These are phyloP conservation scores for Nitzschia sp. DNA, from an alignment of 108 stramenopile genomes.

Conservation along the genomic window DNA sequence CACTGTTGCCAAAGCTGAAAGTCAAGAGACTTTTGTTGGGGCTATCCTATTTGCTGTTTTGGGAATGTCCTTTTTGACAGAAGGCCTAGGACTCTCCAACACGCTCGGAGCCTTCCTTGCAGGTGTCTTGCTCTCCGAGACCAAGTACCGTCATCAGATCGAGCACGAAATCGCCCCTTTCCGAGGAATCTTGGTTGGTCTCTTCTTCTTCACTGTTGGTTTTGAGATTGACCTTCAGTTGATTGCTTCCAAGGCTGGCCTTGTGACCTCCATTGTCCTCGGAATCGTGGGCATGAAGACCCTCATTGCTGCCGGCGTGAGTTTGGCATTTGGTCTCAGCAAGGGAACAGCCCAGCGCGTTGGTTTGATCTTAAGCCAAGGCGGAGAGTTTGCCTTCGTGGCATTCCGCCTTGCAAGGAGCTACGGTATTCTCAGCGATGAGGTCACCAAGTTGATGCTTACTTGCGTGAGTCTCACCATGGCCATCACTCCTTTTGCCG, in stretches of 20 bases:
- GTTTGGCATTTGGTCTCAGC: slow-evolving; percentile 62
- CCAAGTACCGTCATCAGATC: slow-evolving; percentile 78
- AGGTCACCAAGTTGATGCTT: slow-evolving; percentile 82
- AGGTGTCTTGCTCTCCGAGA: slow-evolving; percentile 87
- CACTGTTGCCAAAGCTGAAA: slow-evolving; percentile 61
- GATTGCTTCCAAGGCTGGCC: slow-evolving; percentile 57
- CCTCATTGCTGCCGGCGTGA: slow-evolving; percentile 60
- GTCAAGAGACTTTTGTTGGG: slow-evolving; percentile 91
- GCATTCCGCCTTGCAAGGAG: slow-evolving; percentile 89
- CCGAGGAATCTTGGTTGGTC: slow-evolving; percentile 89
- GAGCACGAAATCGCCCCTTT: slow-evolving; percentile 90
- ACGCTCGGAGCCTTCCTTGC: slow-evolving; percentile 94
- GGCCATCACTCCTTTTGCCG: slow-evolving; percentile 89
- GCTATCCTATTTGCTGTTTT: slow-evolving; percentile 81
- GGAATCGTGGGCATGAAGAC: slow-evolving; percentile 83
- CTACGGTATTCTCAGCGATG: slow-evolving; percentile 74
- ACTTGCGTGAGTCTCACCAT: slow-evolving; percentile 91
- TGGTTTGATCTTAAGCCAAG: slow-evolving; percentile 88
- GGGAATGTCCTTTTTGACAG: slow-evolving; percentile 89
- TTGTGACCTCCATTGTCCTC: slow-evolving; percentile 64
- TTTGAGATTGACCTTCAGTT: slow-evolving; percentile 91
- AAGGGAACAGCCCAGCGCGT: slow-evolving; percentile 70
- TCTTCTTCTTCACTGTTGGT: slow-evolving; percentile 97
- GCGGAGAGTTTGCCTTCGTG: slow-evolving; percentile 95
- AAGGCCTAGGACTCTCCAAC: slow-evolving; percentile 91